Evolutionary conservation across 1,284 basidiomycete species (phyloP).

Genomic region (Psilocybe mexicana): DNA sequence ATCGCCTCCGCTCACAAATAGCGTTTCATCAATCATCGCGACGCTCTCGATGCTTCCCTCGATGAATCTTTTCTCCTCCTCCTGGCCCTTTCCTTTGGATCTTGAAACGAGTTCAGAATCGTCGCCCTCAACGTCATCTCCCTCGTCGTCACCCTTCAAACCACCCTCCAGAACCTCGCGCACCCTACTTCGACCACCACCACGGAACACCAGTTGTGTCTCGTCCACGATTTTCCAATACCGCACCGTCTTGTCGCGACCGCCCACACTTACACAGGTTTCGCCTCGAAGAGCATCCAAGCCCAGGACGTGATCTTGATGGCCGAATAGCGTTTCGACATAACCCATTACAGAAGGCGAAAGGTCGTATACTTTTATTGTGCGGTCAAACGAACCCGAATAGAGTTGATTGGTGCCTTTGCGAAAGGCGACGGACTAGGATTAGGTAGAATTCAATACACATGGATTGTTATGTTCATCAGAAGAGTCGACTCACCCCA

Average conservation of each 20-base stretch:
- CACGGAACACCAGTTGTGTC: constrained; percentile 93
- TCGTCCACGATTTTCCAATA: constrained; percentile 99
- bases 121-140: constrained; percentile 39
- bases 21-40: constrained; percentile 91
- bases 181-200: constrained; percentile 80
- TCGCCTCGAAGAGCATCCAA: constrained; percentile 85
- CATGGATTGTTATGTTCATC: constrained; percentile 2
- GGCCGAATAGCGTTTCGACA: constrained; percentile 96
- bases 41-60: constrained; percentile 94
- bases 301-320: constrained; percentile 86
- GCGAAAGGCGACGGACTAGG: constrained; percentile 59
- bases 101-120: constrained; percentile 27
- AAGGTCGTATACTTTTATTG: constrained; percentile 89
- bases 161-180: constrained; percentile 83
- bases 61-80: constrained; percentile 57
- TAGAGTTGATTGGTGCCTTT: constrained; percentile 86
- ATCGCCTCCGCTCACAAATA: constrained; percentile 93
- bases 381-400: constrained; percentile 88
- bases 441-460: constrained; percentile 3
- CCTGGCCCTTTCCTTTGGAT: constrained; percentile 32
- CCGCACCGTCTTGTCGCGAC: constrained; percentile 87
- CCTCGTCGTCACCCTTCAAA: constrained; percentile 59
- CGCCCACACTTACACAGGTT: constrained; percentile 85
- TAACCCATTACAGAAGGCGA: constrained; percentile 81
- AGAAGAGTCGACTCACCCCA: constrained; percentile 56